These are phyloP conservation scores for Spiraea crenata DNA, from an alignment of 331 rosid genomes.

Conservation along the genomic window DNA sequence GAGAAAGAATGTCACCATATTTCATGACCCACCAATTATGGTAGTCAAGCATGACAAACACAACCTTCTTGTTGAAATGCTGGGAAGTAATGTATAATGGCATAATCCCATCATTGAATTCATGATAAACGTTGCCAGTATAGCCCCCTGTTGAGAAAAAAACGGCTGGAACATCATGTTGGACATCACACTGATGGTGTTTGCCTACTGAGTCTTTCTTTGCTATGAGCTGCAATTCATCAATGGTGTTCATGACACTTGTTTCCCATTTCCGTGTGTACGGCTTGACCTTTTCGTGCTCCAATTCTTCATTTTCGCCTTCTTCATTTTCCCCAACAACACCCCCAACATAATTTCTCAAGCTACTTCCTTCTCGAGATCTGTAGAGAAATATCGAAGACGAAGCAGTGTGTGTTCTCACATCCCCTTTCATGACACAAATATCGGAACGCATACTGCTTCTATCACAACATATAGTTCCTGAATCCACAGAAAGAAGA, in stretches of 20 bases:
- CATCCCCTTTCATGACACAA: constrained; percentile 85
- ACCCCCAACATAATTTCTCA: constrained; percentile 17
- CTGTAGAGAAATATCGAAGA: constrained; percentile 67
- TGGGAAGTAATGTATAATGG: constrained; percentile 86
- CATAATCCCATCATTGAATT: constrained; percentile 91
- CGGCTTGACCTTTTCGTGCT: constrained; percentile 64
- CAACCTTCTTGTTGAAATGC: constrained; percentile 74
- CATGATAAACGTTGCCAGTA: constrained; percentile 91
- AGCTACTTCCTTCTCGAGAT: constrained; percentile 27
- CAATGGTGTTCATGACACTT: constrained; percentile 71
- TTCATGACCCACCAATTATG: constrained; percentile 88
- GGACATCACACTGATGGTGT: constrained; percentile 56
- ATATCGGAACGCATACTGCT: constrained; percentile 79
- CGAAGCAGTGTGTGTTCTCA: constrained; percentile 67
- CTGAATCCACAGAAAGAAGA: constrained; percentile 32
- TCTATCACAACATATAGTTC: constrained; percentile 85
- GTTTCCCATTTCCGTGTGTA: constrained; percentile 95
- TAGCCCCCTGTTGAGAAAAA: constrained; percentile 97
- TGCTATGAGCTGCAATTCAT: constrained; percentile 62
- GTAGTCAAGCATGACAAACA: constrained; percentile 83
- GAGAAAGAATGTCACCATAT: constrained; percentile 74
- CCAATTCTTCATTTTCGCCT: constrained; percentile 31
- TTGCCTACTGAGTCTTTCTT: constrained; percentile 34
- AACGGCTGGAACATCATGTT: constrained; percentile 80
- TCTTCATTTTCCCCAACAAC: constrained; percentile 18